Evolutionary conservation across 345 rosid species (phyloP).

Genomic region (Triadica sebifera): DNA sequence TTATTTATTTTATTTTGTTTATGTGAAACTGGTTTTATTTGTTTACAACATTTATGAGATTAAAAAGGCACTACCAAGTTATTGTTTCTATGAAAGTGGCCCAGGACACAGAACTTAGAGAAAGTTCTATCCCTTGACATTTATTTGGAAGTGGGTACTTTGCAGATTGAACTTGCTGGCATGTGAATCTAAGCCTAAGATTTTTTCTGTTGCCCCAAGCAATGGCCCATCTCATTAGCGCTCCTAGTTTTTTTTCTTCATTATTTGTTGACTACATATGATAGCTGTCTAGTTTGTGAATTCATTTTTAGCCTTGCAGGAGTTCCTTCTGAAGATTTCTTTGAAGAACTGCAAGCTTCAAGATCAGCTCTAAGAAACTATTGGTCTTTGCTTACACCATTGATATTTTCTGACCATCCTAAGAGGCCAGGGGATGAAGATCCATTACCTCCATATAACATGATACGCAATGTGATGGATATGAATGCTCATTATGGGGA

Average conservation of each 20-base stretch:
- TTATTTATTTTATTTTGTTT: neutral
- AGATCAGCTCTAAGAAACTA: constrained; percentile 71
- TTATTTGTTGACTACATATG: neutral
- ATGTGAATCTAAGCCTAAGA: constrained; percentile 1
- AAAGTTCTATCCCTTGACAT: neutral
- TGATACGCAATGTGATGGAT: constrained; percentile 98
- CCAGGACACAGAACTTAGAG: no score
- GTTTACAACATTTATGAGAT: neutral
- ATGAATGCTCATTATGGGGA: constrained; percentile 95
- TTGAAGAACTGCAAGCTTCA: constrained; percentile 67
- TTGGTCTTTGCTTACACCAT: constrained; percentile 94
- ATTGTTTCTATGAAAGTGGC: neutral
- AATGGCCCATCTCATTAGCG: neutral
- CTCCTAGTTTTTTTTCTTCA: neutral
- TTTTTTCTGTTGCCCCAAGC: neutral
- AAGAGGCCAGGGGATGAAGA: constrained; percentile 99
- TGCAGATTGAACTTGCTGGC: neutral
- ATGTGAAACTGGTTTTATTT: neutral
- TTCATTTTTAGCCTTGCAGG: constrained; percentile 51
- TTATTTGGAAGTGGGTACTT: neutral
- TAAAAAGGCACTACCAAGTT: neutral
- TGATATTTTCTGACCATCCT: constrained; percentile 98
- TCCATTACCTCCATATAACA: constrained; percentile 91
- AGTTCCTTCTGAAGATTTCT: constrained; percentile 67
- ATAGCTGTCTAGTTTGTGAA: constrained; percentile 17